phyloP scores from a whole-genome alignment of 1,139 yeast species.

The Yamadazyma epiphylla region DNA sequence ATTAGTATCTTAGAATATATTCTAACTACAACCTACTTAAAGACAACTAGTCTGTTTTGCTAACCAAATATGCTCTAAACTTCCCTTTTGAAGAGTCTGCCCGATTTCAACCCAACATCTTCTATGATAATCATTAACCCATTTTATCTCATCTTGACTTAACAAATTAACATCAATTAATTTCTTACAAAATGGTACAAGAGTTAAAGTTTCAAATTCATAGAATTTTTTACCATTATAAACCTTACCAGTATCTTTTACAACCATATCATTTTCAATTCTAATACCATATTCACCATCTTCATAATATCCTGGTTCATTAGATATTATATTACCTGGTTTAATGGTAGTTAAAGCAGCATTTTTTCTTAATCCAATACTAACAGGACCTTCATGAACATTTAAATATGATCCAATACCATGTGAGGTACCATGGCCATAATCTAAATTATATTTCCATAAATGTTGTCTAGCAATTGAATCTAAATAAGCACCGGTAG shows the following conservation, averaged over 20 bases:
- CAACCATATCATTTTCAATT: slow-evolving; percentile 79
- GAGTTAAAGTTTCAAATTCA: slow-evolving; percentile 80
- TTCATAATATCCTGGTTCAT: slow-evolving; percentile 95
- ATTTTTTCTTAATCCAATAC: slow-evolving; percentile 68
- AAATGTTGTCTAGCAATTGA: slow-evolving; percentile 83
- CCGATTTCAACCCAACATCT: slow-evolving; percentile 56
- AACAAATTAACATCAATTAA: slow-evolving; percentile 32
- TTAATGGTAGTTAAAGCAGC: slow-evolving; percentile 46
- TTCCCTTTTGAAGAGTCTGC: slow-evolving; percentile 44
- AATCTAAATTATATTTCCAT: slow-evolving; percentile 87
- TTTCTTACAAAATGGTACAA: slow-evolving; percentile 66
- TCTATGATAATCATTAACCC: slow-evolving; percentile 69
- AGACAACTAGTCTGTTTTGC: slow-evolving; percentile 74
- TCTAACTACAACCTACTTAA: no score
- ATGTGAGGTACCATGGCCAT: slow-evolving; percentile 96
- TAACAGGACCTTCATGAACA: slow-evolving; percentile 96
- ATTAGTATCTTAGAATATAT: no score
- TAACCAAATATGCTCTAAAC: slow-evolving; percentile 67
- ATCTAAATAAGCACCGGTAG: slow-evolving; percentile 82
- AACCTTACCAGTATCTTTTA: slow-evolving; percentile 44
- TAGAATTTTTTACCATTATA: slow-evolving; percentile 55
- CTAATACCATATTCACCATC: slow-evolving; percentile 93
- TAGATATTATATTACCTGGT: slow-evolving; percentile 78
- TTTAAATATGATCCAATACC: slow-evolving; percentile 93
- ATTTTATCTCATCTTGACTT: slow-evolving; percentile 55